Evolutionary conservation across 1,139 yeast genomes (phyloP).

Genomic region (Saccharomycopsis hybrid): DNA sequence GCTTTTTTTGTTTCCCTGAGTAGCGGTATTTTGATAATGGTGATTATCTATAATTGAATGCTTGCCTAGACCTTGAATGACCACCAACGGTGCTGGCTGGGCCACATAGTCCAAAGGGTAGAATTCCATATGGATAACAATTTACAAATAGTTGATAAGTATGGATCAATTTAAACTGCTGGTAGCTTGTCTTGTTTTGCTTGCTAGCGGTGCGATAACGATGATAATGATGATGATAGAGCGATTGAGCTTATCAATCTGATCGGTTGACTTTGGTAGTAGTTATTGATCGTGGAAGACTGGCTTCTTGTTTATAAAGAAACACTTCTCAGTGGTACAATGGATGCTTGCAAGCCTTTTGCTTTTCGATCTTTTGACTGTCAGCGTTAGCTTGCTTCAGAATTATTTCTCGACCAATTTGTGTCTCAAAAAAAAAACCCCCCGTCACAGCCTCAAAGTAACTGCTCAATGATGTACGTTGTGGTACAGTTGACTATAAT

Average conservation of each 20-base stretch:
- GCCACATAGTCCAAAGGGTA: constrained; percentile 29
- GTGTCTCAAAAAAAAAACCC: no score
- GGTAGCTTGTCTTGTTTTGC: no score
- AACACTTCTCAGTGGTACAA: constrained; percentile 76
- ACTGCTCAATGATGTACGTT: no score
- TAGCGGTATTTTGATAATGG: no score
- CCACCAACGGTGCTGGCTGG: constrained; percentile 32
- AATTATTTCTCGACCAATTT: no score
- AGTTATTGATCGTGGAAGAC: constrained; percentile 76
- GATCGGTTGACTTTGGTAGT: constrained; percentile 74
- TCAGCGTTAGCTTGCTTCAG: constrained; percentile 82
- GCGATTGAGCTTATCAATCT: constrained; percentile 86
- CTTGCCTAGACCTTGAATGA: constrained; percentile 35
- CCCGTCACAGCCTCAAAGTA: no score
- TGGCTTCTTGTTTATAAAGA: constrained; percentile 55
- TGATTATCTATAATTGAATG: no score
- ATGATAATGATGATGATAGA: constrained; percentile 71
- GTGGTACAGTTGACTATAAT: no score
- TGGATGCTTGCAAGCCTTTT: constrained; percentile 37
- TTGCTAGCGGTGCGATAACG: no score
- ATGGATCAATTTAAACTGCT: no score
- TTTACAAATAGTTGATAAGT: no score
- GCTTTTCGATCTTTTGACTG: constrained; percentile 87
- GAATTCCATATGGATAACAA: constrained; percentile 29
- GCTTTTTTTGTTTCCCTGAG: no score